Evolutionary conservation across 306 rosid species (phyloP).

Genomic region (Ziziphus jujuba): DNA sequence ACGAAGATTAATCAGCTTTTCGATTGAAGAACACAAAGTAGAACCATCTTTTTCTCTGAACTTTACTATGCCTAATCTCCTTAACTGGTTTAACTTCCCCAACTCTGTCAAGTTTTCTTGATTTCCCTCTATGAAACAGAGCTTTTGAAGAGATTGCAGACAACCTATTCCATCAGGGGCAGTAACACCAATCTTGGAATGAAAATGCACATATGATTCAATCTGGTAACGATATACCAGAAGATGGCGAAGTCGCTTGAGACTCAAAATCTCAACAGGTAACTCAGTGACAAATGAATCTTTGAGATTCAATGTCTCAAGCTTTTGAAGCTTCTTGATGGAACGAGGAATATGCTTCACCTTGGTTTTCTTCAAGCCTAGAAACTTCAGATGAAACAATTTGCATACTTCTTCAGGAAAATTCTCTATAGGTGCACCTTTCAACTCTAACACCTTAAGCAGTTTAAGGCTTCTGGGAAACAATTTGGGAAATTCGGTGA

Average conservation of each 20-base stretch:
- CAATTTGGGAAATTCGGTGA: constrained; percentile 16
- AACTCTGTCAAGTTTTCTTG: constrained; percentile 20
- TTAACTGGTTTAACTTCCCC: constrained; percentile 35
- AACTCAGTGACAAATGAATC: constrained; percentile 25
- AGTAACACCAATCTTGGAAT: constrained; percentile 29
- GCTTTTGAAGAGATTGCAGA: constrained; percentile 38
- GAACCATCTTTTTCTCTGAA: constrained; percentile 27
- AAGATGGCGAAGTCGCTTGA: constrained; percentile 37
- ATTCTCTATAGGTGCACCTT: constrained; percentile 12
- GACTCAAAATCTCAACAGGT: constrained; percentile 30
- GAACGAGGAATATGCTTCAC: constrained; percentile 23
- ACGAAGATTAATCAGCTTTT: constrained; percentile 22
- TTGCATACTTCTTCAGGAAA: constrained; percentile 24
- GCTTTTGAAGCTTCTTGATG: constrained; percentile 33
- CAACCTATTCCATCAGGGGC: constrained; percentile 24
- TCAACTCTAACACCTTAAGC: constrained; percentile 36
- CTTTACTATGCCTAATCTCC: constrained; percentile 33
- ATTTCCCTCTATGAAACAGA: constrained; percentile 30
- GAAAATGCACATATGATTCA: constrained; percentile 9
- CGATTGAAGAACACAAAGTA: constrained; percentile 32
- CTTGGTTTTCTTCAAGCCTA: constrained; percentile 33
- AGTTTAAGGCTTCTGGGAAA: constrained; percentile 20
- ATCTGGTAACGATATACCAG: constrained; percentile 28
- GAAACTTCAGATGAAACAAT: constrained; percentile 30
- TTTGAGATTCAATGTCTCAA: constrained; percentile 41